phyloP scores from a whole-genome alignment of 106 monocot species.

The Gastrodia elata region DNA sequence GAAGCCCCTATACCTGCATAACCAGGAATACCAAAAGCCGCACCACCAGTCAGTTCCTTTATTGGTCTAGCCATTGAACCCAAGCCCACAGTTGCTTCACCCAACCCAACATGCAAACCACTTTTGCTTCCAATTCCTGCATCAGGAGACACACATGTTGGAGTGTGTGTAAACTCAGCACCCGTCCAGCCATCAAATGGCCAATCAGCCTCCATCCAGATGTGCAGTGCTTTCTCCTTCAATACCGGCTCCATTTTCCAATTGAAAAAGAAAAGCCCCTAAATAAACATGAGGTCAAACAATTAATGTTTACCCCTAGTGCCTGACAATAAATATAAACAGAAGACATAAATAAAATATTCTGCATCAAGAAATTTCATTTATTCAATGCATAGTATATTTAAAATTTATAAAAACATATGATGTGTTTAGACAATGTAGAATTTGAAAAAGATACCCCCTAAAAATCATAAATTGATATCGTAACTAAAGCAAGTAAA shows the following conservation, averaged over 20 bases:
- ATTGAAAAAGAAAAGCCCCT: conserved; percentile 81
- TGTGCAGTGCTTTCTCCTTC: conserved; percentile 31
- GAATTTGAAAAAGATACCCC: background rate
- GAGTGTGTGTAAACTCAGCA: conserved; percentile 51
- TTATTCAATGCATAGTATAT: background rate
- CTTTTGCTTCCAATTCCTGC: conserved; percentile 54
- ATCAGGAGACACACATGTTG: conserved; percentile 56
- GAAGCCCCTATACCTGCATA: conserved; percentile 92
- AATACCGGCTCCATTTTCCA: conserved; percentile 23
- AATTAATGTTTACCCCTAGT: background rate
- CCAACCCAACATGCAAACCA: conserved; percentile 58
- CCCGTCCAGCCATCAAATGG: conserved; percentile 67
- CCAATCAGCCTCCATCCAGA: conserved; percentile 90
- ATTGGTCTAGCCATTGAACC: conserved; percentile 54
- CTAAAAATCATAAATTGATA: background rate
- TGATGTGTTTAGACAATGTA: background rate
- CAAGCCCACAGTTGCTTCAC: conserved; percentile 44
- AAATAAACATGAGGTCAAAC: conserved; percentile 1
- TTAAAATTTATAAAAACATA: background rate
- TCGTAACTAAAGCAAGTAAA: background rate
- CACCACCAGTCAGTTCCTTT: conserved; percentile 75
- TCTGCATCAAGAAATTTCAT: background rate
- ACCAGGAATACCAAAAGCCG: conserved; percentile 88
- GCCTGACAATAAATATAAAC: background rate
- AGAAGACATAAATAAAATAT: background rate